Evolutionary conservation across 345 rosid species (phyloP).

Genomic region (Gossypium mustelinum): DNA sequence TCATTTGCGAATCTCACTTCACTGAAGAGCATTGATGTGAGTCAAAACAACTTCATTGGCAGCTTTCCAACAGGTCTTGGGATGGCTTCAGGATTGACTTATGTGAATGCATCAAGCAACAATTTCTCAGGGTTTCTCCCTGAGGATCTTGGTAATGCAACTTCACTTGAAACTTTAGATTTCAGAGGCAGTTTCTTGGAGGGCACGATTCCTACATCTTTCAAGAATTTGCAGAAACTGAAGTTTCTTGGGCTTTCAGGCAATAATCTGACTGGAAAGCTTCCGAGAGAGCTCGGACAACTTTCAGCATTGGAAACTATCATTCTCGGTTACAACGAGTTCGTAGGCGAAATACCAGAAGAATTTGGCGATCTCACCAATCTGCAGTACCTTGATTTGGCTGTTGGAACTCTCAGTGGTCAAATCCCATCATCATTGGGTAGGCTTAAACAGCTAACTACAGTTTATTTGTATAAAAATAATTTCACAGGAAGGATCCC

Average conservation of each 20-base stretch:
- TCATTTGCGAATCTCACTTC: constrained; percentile 54
- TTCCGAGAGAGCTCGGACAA: constrained; percentile 56
- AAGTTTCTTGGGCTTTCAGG: constrained; percentile 78
- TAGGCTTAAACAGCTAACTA: constrained; percentile 49
- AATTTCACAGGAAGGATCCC: constrained; percentile 57
- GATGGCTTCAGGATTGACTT: constrained; percentile 49
- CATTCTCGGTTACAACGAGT: constrained; percentile 67
- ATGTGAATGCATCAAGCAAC: constrained; percentile 80
- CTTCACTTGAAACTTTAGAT: constrained; percentile 59
- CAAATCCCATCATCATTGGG: constrained; percentile 60
- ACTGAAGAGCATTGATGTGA: constrained; percentile 53
- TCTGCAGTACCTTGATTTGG: constrained; percentile 68
- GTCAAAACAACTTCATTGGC: constrained; percentile 71
- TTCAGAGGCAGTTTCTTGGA: constrained; percentile 73
- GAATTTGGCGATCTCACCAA: constrained; percentile 64
- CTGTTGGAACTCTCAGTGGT: constrained; percentile 62
- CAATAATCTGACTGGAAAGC: constrained; percentile 56
- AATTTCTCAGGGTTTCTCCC: constrained; percentile 76
- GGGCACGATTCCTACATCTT: constrained; percentile 52
- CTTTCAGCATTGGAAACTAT: constrained; percentile 57
- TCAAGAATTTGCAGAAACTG: constrained; percentile 51
- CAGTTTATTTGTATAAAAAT: constrained; percentile 62
- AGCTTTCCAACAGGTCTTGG: constrained; percentile 79
- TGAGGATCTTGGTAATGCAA: constrained; percentile 76
- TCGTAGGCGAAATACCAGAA: constrained; percentile 57